Conservation (phyloP, 2,329 filamentous ascomycete genomes). For the Whalleya microplaca region DNA sequence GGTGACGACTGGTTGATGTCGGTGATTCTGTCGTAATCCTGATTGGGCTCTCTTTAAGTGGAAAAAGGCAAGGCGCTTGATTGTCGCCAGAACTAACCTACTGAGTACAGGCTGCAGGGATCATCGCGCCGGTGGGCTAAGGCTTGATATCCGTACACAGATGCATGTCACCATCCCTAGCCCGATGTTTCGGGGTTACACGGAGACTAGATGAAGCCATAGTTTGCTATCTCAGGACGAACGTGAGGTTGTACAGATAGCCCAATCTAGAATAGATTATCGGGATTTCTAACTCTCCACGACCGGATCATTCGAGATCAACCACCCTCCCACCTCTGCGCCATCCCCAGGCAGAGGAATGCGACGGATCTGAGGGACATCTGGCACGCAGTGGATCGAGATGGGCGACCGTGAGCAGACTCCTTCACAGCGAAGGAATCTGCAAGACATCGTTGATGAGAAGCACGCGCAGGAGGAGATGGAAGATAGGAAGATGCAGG, state of each 20-base stretch:
- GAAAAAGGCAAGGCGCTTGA: not conserved
- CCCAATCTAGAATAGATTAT: too few relatives aligned
- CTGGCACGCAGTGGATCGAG: slow-evolving; percentile 6
- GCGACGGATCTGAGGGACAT: not conserved
- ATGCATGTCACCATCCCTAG: not conserved
- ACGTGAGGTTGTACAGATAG: not conserved
- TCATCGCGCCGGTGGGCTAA: not conserved
- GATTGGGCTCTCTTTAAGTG: slow-evolving; percentile 8
- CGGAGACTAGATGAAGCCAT: not conserved
- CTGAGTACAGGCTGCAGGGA: not conserved
- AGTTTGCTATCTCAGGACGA: not conserved
- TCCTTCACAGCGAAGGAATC: slow-evolving; percentile 9
- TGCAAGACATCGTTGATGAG: slow-evolving; percentile 5
- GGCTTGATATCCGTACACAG: not conserved
- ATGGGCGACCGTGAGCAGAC: slow-evolving; percentile 3
- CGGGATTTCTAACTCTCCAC: too few relatives aligned
- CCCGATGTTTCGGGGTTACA: not conserved
- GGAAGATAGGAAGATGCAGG: slow-evolving; percentile 16
- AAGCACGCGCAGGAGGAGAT: slow-evolving; percentile 1
- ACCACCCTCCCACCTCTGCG: too few relatives aligned
- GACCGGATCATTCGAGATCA: too few relatives aligned
- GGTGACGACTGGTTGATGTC: slow-evolving; percentile 1
- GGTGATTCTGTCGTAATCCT: not conserved
- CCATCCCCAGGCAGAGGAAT: not conserved
- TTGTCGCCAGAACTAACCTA: not conserved